Evolutionary conservation across 345 rosid genomes (phyloP).

Genomic region (Anacardium occidentale): DNA sequence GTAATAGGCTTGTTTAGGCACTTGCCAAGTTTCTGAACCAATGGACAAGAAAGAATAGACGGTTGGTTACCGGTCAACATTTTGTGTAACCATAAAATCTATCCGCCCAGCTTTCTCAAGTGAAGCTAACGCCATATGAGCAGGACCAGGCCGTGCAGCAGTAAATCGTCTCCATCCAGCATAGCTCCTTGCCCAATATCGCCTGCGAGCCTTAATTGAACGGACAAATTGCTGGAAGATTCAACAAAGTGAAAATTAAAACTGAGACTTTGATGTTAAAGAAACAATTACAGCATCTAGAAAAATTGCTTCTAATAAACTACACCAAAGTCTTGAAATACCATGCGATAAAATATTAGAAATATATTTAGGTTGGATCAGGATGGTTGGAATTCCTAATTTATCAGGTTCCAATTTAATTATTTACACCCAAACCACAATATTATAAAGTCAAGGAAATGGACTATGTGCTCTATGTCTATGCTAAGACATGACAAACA

Average conservation of each 20-base stretch:
- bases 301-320: neutral
- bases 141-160: conserved; percentile 69
- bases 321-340: neutral
- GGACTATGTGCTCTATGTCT: neutral
- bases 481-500: neutral
- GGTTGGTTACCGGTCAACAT: conserved; percentile 69
- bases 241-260: conserved; percentile 4
- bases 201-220: conserved; percentile 63
- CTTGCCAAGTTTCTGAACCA: conserved; percentile 16
- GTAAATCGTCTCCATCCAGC: conserved; percentile 92
- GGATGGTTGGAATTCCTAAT: too few species aligned
- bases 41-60: neutral
- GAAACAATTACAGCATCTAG: neutral
- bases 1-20: conserved; percentile 11
- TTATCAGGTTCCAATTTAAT: too few species aligned
- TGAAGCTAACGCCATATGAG: conserved; percentile 80
- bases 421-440: too few species aligned
- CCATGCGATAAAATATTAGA: neutral
- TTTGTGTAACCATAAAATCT: conserved; percentile 77
- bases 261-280: neutral
- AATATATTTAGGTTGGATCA: neutral
- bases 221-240: conserved; percentile 63
- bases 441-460: neutral
- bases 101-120: conserved; percentile 72
- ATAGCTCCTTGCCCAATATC: conserved; percentile 96